phyloP scores from a whole-genome alignment of 257 asterid species.

The Solanum sejunctum region DNA sequence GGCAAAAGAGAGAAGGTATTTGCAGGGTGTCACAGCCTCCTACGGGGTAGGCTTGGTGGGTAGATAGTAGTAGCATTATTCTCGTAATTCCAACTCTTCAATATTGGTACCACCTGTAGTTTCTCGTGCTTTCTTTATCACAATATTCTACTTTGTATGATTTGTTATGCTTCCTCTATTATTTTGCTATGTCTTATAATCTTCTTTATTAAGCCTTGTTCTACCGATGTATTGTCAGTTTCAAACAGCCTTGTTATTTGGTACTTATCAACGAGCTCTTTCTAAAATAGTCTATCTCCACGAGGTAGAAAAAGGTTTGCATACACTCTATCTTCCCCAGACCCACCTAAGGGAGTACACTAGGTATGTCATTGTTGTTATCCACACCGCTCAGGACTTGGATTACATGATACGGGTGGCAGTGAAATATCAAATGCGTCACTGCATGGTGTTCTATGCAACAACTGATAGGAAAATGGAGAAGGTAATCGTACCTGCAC shows the following conservation, averaged over 20 bases:
- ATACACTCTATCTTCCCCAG: background rate
- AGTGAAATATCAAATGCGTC: background rate
- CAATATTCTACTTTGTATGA: background rate
- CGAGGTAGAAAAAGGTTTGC: background rate
- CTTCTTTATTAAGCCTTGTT: background rate
- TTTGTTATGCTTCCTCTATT: background rate
- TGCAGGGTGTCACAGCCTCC: background rate
- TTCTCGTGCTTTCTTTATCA: background rate
- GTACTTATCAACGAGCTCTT: background rate
- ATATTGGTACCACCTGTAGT: background rate
- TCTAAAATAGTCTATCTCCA: background rate
- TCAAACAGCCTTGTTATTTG: background rate
- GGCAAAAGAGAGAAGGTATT: background rate
- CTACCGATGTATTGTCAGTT: background rate
- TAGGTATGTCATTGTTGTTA: background rate
- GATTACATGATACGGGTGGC: background rate
- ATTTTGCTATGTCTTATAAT: background rate
- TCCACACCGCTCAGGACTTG: background rate
- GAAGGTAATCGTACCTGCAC: conserved; percentile 53
- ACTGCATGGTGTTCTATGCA: background rate
- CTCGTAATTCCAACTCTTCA: background rate
- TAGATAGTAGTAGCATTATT: background rate
- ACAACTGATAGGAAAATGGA: background rate
- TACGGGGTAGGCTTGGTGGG: background rate
- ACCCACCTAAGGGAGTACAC: background rate